Percentiles rank a stretch among this genome's conserved stretches.
Evolutionary conservation across 1,284 basidiomycete species (phyloP).

Genomic region (Leccinum angustisporum): DNA sequence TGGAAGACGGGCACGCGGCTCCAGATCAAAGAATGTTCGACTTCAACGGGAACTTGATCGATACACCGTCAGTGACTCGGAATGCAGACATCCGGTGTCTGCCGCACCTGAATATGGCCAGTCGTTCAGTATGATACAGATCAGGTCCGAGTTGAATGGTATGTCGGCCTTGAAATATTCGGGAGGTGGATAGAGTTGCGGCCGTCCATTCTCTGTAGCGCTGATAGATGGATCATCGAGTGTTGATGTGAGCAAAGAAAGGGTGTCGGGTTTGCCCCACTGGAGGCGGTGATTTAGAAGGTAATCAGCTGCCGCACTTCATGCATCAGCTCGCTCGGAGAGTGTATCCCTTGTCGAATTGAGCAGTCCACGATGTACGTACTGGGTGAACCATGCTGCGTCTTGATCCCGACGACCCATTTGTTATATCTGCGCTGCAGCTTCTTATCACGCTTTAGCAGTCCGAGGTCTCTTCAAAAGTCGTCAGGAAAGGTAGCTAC

Average conservation of each 20-base stretch:
- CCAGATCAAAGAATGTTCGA: slow-evolving; percentile 79
- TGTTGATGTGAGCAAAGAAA: slow-evolving; percentile 52
- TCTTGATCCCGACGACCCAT: slow-evolving; percentile 58
- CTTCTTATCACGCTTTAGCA: slow-evolving; percentile 69
- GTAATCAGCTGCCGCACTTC: slow-evolving; percentile 57
- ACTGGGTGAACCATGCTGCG: slow-evolving; percentile 68
- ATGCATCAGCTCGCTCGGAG: slow-evolving; percentile 1
- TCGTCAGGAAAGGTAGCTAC: neutral
- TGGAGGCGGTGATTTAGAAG: slow-evolving; percentile 62
- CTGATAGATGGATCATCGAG: slow-evolving; percentile 30
- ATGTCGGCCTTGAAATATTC: slow-evolving; percentile 66
- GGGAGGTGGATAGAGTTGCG: slow-evolving; percentile 36
- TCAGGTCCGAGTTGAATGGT: slow-evolving; percentile 44
- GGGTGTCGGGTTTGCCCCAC: slow-evolving; percentile 68
- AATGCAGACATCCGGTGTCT: slow-evolving; percentile 49
- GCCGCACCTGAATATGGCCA: slow-evolving; percentile 78
- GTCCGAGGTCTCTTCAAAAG: slow-evolving; percentile 62
- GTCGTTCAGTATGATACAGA: slow-evolving; percentile 77
- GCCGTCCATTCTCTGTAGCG: slow-evolving; percentile 9
- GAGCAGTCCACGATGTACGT: slow-evolving; percentile 20
- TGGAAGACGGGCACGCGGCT: slow-evolving; percentile 70
- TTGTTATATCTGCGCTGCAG: slow-evolving; percentile 64
- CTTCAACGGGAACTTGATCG: slow-evolving; percentile 63
- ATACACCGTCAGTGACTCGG: slow-evolving; percentile 54
- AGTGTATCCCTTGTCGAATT: neutral